These are phyloP conservation scores for Didymella keratinophila DNA, from an alignment of 2,329 filamentous ascomycete species.

Conservation along the genomic window DNA sequence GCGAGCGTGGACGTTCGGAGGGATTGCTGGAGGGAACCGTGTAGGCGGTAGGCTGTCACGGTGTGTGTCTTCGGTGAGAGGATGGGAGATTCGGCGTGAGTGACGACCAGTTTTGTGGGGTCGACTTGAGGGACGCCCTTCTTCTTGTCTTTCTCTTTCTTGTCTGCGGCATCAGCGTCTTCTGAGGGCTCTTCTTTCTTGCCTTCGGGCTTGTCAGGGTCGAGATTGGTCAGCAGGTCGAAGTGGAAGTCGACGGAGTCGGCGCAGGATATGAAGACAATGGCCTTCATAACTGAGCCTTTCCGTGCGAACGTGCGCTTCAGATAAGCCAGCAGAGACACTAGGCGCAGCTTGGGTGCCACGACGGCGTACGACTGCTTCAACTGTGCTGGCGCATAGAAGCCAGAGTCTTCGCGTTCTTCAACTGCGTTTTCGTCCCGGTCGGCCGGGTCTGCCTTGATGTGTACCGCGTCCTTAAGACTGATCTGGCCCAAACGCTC, in stretches of 20 bases:
- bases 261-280: slow-evolving; percentile 95
- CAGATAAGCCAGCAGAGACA: slow-evolving; percentile 83
- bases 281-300: slow-evolving; percentile 94
- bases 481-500: slow-evolving; percentile 94
- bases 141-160: slow-evolving; percentile 33
- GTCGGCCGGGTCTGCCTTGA: slow-evolving; percentile 71
- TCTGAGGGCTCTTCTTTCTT: slow-evolving; percentile 38
- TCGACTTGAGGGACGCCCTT: slow-evolving; percentile 51
- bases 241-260: slow-evolving; percentile 98
- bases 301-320: slow-evolving; percentile 87
- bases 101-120: slow-evolving; percentile 56
- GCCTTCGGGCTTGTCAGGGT: slow-evolving; percentile 34
- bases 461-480: slow-evolving; percentile 88
- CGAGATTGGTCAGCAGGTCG: slow-evolving; percentile 71
- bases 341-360: slow-evolving; percentile 87
- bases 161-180: slow-evolving; percentile 25
- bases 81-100: slow-evolving; percentile 73
- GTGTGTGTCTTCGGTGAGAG: slow-evolving; percentile 79
- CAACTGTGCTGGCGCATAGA: slow-evolving; percentile 87
- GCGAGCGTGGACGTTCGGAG: slow-evolving; percentile 86
- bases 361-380: slow-evolving; percentile 91
- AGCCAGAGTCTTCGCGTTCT: slow-evolving; percentile 61
- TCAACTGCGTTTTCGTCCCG: slow-evolving; percentile 59
- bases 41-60: slow-evolving; percentile 83
- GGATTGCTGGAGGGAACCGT: slow-evolving; percentile 88